These are phyloP conservation scores for Dentipellis fragilis DNA, from an alignment of 768 basidiomycete species.

Conservation along the genomic window DNA sequence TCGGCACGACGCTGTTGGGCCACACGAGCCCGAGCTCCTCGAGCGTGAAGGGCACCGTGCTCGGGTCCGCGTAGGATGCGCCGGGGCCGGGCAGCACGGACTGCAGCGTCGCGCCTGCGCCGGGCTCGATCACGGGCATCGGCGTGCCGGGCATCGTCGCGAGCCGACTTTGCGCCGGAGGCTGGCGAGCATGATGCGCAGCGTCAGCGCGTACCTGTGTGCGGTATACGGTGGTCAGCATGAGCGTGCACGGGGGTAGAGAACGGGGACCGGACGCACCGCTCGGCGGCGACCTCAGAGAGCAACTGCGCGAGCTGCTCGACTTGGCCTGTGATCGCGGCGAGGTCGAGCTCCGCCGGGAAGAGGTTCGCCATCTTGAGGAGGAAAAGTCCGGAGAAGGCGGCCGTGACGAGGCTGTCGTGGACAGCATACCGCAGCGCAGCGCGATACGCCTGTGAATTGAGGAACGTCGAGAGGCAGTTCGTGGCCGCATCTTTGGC, in stretches of 20 bases:
- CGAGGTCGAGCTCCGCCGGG: conserved; percentile 73
- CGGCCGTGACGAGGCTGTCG: conserved; percentile 84
- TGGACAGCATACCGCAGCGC: conserved; percentile 91
- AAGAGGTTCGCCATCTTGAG: conserved; percentile 94
- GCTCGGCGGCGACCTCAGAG: conserved; percentile 88
- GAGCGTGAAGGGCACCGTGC: conserved; percentile 58
- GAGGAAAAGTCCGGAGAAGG: conserved; percentile 85
- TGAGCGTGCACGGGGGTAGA: not conserved
- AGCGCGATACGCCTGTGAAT: conserved; percentile 75
- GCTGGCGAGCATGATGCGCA: conserved; percentile 90
- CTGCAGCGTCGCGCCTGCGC: not conserved
- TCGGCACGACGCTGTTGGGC: conserved; percentile 46
- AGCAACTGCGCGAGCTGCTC: conserved; percentile 85
- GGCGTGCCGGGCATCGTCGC: conserved; percentile 8
- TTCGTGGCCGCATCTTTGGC: conserved; percentile 88
- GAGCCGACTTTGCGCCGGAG: conserved; percentile 77
- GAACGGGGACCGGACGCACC: conserved; percentile 27
- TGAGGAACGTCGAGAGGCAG: conserved; percentile 77
- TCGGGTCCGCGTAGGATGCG: conserved; percentile 46
- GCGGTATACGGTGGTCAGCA: not conserved
- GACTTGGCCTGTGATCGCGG: conserved; percentile 70
- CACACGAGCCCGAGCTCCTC: conserved; percentile 78
- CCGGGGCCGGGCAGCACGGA: conserved; percentile 2
- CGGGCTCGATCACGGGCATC: not conserved
- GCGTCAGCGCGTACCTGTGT: conserved; percentile 72